These are phyloP conservation scores for Westerdykella aurantiaca DNA, from an alignment of 2,329 filamentous ascomycete species.

Conservation along the genomic window DNA sequence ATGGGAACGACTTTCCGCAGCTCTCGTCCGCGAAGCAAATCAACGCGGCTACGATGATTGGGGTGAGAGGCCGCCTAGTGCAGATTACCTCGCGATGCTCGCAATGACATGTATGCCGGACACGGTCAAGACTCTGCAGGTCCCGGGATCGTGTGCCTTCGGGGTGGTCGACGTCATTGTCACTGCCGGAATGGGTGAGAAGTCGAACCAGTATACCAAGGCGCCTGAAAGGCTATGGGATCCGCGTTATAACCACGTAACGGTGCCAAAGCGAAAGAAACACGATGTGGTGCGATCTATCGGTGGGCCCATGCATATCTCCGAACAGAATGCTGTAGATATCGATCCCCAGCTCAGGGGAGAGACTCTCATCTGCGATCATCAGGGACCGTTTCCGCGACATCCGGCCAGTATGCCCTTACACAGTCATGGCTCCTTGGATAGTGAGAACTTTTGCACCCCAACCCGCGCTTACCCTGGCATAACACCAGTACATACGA, in stretches of 20 bases:
- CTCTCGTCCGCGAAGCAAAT: slow-evolving; percentile 31
- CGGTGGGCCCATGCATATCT: background rate
- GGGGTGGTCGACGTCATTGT: slow-evolving; percentile 38
- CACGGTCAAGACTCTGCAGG: slow-evolving; percentile 26
- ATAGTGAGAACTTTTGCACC: too few species aligned
- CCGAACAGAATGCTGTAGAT: slow-evolving; percentile 5
- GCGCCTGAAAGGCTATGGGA: slow-evolving; percentile 20
- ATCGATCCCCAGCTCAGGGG: slow-evolving; percentile 4
- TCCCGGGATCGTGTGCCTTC: slow-evolving; percentile 23
- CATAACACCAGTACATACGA: too few species aligned
- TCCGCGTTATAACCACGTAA: slow-evolving; percentile 9
- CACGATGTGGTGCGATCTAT: background rate
- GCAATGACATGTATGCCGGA: slow-evolving; percentile 36
- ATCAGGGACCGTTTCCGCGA: slow-evolving; percentile 1
- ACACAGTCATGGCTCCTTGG: too few species aligned
- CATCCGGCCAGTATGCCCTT: background rate
- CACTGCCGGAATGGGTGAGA: slow-evolving; percentile 24
- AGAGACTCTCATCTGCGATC: background rate
- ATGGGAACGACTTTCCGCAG: slow-evolving; percentile 31
- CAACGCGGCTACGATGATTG: slow-evolving; percentile 28
- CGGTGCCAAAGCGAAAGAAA: slow-evolving; percentile 1
- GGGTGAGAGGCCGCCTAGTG: slow-evolving; percentile 32
- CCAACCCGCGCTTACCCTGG: too few species aligned
- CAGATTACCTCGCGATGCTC: slow-evolving; percentile 36
- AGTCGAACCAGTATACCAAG: slow-evolving; percentile 21